These are phyloP conservation scores for Chlorella vulgaris DNA, from an alignment of 139 green algal species.

Conservation along the genomic window DNA sequence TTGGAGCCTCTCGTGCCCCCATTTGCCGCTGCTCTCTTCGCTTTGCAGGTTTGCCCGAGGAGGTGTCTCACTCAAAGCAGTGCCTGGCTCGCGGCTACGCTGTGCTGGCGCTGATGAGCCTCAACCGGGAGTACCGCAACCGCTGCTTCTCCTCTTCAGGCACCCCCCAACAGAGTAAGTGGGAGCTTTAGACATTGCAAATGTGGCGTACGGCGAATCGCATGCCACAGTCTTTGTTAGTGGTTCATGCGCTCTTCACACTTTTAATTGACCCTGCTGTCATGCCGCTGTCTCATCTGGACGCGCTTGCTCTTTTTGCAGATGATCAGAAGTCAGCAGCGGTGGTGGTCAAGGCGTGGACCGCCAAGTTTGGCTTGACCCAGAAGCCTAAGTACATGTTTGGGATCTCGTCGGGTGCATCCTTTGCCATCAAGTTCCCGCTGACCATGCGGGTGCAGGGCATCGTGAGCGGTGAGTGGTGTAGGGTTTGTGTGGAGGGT, in stretches of 20 bases:
- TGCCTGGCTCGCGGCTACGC: slow-evolving; percentile 25
- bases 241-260: no score
- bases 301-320: not conserved
- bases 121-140: slow-evolving; percentile 17
- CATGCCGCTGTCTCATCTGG: no score
- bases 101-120: slow-evolving; percentile 15
- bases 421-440: slow-evolving; percentile 33
- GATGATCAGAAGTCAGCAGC: slow-evolving; percentile 2
- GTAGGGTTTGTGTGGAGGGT: not conserved
- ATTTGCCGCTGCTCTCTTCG: no score
- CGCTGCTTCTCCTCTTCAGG: slow-evolving; percentile 22
- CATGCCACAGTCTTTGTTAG: no score
- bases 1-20: no score
- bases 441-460: slow-evolving; percentile 16
- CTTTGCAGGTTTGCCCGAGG: slow-evolving; percentile 25
- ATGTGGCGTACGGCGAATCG: no score
- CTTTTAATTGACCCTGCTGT: no score
- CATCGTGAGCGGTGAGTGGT: not conserved
- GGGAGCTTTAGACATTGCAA: not conserved
- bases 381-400: slow-evolving; percentile 27
- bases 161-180: not conserved
- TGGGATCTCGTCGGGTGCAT: slow-evolving; percentile 22
- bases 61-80: slow-evolving; percentile 30
- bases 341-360: slow-evolving; percentile 5
- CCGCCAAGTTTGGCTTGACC: not conserved